These are phyloP conservation scores for Lagenidium sp. DNA, from an alignment of 352 stramenopile species.

Conservation along the genomic window DNA sequence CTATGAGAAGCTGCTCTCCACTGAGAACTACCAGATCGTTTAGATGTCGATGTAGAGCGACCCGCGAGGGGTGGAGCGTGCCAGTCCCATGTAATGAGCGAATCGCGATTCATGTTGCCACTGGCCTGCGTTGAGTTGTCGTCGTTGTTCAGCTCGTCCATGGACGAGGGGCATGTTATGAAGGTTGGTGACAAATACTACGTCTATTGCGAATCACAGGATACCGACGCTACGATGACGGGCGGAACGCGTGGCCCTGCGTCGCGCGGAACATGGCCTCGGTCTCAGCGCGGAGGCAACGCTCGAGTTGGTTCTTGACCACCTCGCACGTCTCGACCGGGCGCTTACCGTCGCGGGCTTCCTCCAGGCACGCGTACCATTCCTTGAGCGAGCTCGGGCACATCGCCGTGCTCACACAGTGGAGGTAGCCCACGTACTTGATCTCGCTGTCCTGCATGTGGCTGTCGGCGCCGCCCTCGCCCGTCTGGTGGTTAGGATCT, in stretches of 20 bases:
- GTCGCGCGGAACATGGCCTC: slow-evolving; percentile 50
- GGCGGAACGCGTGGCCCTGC: slow-evolving; percentile 53
- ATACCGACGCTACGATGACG: slow-evolving; percentile 16
- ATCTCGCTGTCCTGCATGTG: slow-evolving; percentile 7
- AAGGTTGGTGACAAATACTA: no score
- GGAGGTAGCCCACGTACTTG: slow-evolving; percentile 57
- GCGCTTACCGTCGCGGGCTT: slow-evolving; percentile 24
- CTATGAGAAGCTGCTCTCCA: slow-evolving; percentile 84
- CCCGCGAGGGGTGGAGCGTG: no score
- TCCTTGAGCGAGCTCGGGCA: slow-evolving; percentile 38
- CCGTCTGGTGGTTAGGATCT: not conserved
- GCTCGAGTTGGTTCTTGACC: slow-evolving; percentile 58
- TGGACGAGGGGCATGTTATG: no score
- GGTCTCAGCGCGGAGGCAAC: slow-evolving; percentile 59
- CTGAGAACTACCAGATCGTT: slow-evolving; percentile 83
- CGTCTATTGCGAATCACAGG: no score
- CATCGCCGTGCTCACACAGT: slow-evolving; percentile 40
- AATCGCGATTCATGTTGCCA: no score
- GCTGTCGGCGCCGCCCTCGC: not conserved
- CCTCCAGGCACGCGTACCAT: slow-evolving; percentile 44
- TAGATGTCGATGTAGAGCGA: slow-evolving; percentile 42
- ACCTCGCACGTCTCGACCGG: slow-evolving; percentile 33
- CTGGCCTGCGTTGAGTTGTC: no score
- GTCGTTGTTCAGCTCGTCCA: no score
- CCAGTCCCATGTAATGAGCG: not conserved